Percentiles rank a stretch among this genome's conserved stretches.
phyloP scores from a whole-genome alignment of 805 yeast genomes.

The Cyberlindnera japonica region DNA sequence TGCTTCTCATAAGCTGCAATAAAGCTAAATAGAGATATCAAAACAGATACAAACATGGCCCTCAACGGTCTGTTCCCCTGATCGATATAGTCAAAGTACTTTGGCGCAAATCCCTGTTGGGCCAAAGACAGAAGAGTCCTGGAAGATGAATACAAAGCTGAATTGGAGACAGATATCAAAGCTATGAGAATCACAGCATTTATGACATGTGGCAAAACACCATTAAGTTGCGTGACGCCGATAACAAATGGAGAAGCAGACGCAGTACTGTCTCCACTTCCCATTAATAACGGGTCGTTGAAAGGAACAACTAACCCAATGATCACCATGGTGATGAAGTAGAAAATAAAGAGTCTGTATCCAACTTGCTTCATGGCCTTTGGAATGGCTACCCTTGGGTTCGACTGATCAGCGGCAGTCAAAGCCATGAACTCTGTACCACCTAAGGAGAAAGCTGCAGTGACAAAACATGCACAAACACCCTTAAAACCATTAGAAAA shows the following conservation, averaged over 20 bases:
- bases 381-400: slow-evolving; percentile 55
- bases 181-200: slow-evolving; percentile 64
- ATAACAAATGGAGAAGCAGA: slow-evolving; percentile 70
- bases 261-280: slow-evolving; percentile 35
- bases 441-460: slow-evolving; percentile 59
- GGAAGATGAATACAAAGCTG: slow-evolving; percentile 47
- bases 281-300: slow-evolving; percentile 39
- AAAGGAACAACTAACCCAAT: slow-evolving; percentile 55
- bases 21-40: slow-evolving; percentile 58
- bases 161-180: slow-evolving; percentile 54
- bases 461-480: slow-evolving; percentile 47
- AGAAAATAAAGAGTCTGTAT: slow-evolving; percentile 51
- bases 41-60: slow-evolving; percentile 46
- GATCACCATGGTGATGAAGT: slow-evolving; percentile 43
- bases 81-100: slow-evolving; percentile 47
- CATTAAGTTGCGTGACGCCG: slow-evolving; percentile 54
- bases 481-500: slow-evolving; percentile 54
- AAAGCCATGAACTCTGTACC: slow-evolving; percentile 56
- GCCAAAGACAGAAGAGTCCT: slow-evolving; percentile 54
- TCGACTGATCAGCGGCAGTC: slow-evolving; percentile 45
- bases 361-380: slow-evolving; percentile 53
- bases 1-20: slow-evolving; percentile 58
- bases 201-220: slow-evolving; percentile 56
- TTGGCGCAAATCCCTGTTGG: slow-evolving; percentile 60
- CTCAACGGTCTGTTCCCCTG: slow-evolving; percentile 56